Evolutionary conservation across 805 yeast species (phyloP).

Genomic region (Barnettozyma botsteinii): DNA sequence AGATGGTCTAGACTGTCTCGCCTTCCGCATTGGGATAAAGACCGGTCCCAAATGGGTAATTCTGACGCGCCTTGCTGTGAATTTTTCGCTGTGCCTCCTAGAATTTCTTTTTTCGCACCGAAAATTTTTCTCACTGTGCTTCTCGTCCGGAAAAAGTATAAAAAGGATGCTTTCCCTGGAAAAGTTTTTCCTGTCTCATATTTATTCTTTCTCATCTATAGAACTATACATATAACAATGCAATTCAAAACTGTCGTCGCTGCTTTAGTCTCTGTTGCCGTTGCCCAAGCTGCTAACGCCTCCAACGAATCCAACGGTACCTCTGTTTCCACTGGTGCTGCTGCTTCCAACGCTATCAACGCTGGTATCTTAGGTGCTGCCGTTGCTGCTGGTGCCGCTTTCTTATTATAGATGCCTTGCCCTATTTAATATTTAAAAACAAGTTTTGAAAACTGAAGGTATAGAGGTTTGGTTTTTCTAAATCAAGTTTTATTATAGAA

Average conservation of each 20-base stretch:
- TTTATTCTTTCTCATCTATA: slow-evolving; percentile 3
- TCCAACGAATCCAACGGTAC: slow-evolving; percentile 37
- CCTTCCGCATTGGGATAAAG: no score
- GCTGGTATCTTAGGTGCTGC: slow-evolving; percentile 79
- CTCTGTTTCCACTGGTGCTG: slow-evolving; percentile 44
- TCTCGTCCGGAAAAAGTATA: no score
- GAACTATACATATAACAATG: slow-evolving; percentile 36
- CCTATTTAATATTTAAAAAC: slow-evolving; percentile 2
- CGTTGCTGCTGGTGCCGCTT: slow-evolving; percentile 74
- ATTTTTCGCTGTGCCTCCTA: not conserved
- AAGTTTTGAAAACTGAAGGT: not conserved
- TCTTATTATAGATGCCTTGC: slow-evolving; percentile 34
- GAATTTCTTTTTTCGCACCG: not conserved
- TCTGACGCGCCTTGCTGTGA: no score
- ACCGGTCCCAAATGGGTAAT: no score
- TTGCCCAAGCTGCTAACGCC: slow-evolving; percentile 56
- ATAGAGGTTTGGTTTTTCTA: not conserved
- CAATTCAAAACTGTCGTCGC: slow-evolving; percentile 66
- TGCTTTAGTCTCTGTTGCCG: slow-evolving; percentile 65
- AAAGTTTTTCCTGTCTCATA: slow-evolving; percentile 1
- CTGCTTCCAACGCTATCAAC: slow-evolving; percentile 50
- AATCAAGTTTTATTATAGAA: not conserved
- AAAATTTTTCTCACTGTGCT: no score
- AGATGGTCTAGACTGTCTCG: no score
- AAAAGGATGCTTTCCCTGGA: not conserved